Conservation (phyloP, 768 basidiomycete genomes). For the Paxillus rubicundulus region DNA sequence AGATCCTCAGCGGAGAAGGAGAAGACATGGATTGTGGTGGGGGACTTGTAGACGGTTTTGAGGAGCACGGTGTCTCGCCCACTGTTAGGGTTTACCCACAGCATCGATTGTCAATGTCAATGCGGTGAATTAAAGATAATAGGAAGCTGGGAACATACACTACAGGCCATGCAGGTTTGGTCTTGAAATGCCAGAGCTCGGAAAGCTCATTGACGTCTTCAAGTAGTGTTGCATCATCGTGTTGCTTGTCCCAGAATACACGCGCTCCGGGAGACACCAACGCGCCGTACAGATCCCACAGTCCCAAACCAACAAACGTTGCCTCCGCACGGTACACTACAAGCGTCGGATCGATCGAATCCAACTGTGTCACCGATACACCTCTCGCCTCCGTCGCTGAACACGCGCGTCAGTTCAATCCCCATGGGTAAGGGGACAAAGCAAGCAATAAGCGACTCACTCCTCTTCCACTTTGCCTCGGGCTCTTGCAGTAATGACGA, state of each 20-base stretch:
- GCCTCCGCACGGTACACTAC: constrained; percentile 97
- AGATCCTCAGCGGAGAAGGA: constrained; percentile 91
- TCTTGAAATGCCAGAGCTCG: constrained; percentile 91
- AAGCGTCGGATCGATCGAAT: constrained; percentile 95
- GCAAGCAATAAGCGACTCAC: constrained; percentile 42
- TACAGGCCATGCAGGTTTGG: constrained; percentile 90
- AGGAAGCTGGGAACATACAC: constrained; percentile 54
- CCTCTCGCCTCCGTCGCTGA: constrained; percentile 82
- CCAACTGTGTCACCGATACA: constrained; percentile 91
- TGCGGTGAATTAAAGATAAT: constrained; percentile 10
- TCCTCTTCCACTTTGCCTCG: constrained; percentile 94
- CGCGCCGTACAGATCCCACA: constrained; percentile 92
- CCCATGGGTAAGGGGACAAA: neutral
- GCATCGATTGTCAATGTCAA: constrained; percentile 1
- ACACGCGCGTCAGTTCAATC: constrained; percentile 7
- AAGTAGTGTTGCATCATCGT: constrained; percentile 81
- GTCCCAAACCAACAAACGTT: constrained; percentile 90
- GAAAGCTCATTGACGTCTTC: constrained; percentile 90
- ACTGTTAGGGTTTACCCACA: constrained; percentile 40
- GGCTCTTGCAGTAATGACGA: constrained; percentile 96
- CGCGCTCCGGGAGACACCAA: constrained; percentile 85
- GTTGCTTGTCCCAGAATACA: constrained; percentile 83
- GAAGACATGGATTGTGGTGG: constrained; percentile 92
- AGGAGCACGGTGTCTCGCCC: constrained; percentile 89
- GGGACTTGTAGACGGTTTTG: constrained; percentile 96